Evolutionary conservation across 345 rosid species (phyloP).

Genomic region (Erucastrum elatum): DNA sequence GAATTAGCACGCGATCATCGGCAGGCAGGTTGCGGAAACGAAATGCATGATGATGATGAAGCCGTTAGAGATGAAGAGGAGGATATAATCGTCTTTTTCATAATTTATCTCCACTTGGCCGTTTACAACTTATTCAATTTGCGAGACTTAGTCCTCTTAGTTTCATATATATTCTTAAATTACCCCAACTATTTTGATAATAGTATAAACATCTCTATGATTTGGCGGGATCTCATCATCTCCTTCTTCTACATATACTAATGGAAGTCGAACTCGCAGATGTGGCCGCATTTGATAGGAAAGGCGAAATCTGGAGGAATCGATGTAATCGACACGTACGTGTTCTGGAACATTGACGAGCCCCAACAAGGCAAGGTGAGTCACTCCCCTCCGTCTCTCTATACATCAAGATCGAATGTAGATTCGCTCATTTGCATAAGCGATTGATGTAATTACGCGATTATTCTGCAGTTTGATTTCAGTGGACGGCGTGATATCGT

Average conservation of each 20-base stretch:
- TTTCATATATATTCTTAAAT: not conserved
- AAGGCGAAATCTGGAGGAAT: constrained; percentile 85
- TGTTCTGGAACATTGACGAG: constrained; percentile 89
- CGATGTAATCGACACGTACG: constrained; percentile 83
- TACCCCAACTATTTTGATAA: not conserved
- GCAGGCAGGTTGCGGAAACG: constrained; percentile 21
- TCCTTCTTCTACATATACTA: too few species aligned
- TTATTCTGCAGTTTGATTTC: constrained; percentile 66
- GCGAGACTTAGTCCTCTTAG: not conserved
- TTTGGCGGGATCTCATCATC: constrained; percentile 30
- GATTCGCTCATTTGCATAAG: not conserved
- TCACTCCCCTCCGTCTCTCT: not conserved
- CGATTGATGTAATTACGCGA: not conserved
- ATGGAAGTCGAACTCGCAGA: constrained; percentile 48
- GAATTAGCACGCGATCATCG: constrained; percentile 18
- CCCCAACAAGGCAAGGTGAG: constrained; percentile 73
- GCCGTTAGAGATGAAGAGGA: constrained; percentile 32
- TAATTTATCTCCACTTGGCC: not conserved
- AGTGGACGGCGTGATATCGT: constrained; percentile 65
- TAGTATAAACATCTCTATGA: not conserved
- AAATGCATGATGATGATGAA: constrained; percentile 19
- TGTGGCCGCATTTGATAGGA: constrained; percentile 82
- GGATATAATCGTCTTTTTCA: constrained; percentile 26
- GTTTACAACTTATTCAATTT: constrained; percentile 16
- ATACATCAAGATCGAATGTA: not conserved